Evolutionary conservation across 2,329 filamentous ascomycete species (phyloP).

Genomic region (Neofusicoccum cordaticola): DNA sequence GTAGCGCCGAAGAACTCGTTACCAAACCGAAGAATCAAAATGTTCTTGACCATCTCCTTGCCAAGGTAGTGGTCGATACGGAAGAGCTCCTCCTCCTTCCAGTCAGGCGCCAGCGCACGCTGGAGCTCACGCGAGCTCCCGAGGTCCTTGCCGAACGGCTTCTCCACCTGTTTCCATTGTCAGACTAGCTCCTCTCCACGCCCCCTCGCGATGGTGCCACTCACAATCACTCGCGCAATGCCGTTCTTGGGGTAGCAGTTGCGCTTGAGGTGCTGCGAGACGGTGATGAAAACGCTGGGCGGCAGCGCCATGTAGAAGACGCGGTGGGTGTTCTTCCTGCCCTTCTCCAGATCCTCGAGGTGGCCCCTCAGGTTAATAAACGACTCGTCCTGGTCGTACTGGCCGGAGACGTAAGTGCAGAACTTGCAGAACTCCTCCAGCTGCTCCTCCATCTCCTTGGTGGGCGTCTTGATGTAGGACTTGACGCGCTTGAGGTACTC

Average conservation of each 20-base stretch:
- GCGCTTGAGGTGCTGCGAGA: constrained; percentile 94
- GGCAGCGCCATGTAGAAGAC: constrained; percentile 99
- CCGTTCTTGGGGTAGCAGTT: constrained; percentile 93
- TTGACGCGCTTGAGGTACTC: constrained; percentile 93
- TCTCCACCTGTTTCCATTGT: constrained; percentile 71
- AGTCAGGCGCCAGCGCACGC: constrained; percentile 91
- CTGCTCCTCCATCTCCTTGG: constrained; percentile 95
- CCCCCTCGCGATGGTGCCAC: constrained; percentile 29
- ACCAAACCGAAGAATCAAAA: constrained; percentile 93
- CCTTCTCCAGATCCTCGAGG: constrained; percentile 79
- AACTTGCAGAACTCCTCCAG: constrained; percentile 82
- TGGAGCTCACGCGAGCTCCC: constrained; percentile 91
- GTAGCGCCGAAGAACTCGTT: constrained; percentile 98
- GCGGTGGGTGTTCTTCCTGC: constrained; percentile 78
- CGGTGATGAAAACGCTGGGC: constrained; percentile 95
- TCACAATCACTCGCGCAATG: constrained; percentile 88
- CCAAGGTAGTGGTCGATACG: constrained; percentile 99
- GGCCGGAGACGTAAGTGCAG: constrained; percentile 93
- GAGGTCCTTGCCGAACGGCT: constrained; percentile 97
- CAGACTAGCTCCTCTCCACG: constrained; percentile 9
- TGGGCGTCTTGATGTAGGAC: constrained; percentile 98
- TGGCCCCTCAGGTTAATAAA: constrained; percentile 84
- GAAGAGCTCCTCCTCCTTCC: constrained; percentile 98
- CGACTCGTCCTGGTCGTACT: constrained; percentile 95
- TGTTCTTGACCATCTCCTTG: constrained; percentile 99